phyloP scores from a whole-genome alignment of 129 eudicot genomes.

The Ambrosia artemisiifolia region DNA sequence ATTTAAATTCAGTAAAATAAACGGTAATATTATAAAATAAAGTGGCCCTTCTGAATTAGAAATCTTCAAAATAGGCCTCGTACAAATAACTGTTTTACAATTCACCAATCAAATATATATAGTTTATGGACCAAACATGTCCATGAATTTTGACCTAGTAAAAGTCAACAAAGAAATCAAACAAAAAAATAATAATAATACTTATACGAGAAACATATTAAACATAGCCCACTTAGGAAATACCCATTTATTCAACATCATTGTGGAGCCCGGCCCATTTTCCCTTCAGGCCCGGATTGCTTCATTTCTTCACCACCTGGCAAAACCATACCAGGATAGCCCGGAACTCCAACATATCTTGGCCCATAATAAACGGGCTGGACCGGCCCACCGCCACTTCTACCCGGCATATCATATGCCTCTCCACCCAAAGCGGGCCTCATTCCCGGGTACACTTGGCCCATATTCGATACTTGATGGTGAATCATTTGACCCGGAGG shows the following conservation, averaged over 20 bases:
- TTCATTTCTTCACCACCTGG: slow-evolving; percentile 54
- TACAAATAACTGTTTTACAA: slow-evolving; percentile 16
- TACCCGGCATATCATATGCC: slow-evolving; percentile 42
- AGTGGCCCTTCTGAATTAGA: too few relatives aligned
- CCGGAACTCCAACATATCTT: slow-evolving; percentile 51
- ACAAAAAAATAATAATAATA: not conserved
- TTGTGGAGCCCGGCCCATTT: slow-evolving; percentile 51
- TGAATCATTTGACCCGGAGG: slow-evolving; percentile 55
- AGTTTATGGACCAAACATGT: slow-evolving; percentile 17
- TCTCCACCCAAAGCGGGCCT: slow-evolving; percentile 40
- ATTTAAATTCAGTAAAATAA: too few relatives aligned
- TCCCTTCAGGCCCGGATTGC: slow-evolving; percentile 32
- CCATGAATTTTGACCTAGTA: slow-evolving; percentile 21
- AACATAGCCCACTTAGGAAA: slow-evolving; percentile 6
- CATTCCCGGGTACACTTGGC: slow-evolving; percentile 52
- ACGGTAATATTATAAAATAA: too few relatives aligned
- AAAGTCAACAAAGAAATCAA: slow-evolving; percentile 20
- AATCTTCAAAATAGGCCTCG: not conserved
- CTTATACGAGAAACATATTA: slow-evolving; percentile 1
- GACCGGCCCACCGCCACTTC: slow-evolving; percentile 42
- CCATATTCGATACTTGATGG: slow-evolving; percentile 42
- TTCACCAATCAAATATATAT: slow-evolving; percentile 23
- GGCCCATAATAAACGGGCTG: slow-evolving; percentile 63
- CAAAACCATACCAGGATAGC: slow-evolving; percentile 59
- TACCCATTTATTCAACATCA: slow-evolving; percentile 19